phyloP scores from a whole-genome alignment of 2,329 filamentous ascomycete species.

The Ophiostoma tasmaniense region DNA sequence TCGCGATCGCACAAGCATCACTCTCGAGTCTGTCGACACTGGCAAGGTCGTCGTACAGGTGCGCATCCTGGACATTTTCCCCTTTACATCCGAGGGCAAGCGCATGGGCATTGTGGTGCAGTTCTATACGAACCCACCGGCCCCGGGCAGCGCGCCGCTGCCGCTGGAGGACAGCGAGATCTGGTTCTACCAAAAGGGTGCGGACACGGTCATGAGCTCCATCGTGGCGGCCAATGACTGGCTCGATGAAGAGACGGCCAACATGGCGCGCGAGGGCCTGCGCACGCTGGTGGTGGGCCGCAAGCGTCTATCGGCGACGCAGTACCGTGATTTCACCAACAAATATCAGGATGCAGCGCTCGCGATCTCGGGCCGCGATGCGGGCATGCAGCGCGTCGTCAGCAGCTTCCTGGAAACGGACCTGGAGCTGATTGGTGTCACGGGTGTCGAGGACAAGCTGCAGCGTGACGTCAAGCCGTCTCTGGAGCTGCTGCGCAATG shows the following conservation, averaged over 20 bases:
- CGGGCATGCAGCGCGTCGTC: conserved; percentile 71
- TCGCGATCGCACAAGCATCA: conserved; percentile 80
- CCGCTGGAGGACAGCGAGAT: conserved; percentile 58
- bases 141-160: conserved; percentile 37
- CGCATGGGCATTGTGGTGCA: conserved; percentile 96
- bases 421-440: conserved; percentile 90
- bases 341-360: conserved; percentile 74
- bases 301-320: conserved; percentile 67
- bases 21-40: conserved; percentile 67
- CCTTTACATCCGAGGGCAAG: conserved; percentile 96
- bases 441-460: conserved; percentile 93
- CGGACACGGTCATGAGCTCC: conserved; percentile 94
- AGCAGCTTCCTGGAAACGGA: conserved; percentile 76
- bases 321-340: conserved; percentile 71
- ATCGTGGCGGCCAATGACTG: conserved; percentile 96
- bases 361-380: conserved; percentile 70
- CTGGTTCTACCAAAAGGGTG: conserved; percentile 98
- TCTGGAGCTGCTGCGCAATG: conserved; percentile 87
- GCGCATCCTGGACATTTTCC: conserved; percentile 86
- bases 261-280: conserved; percentile 95
- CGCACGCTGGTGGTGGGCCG: conserved; percentile 92
- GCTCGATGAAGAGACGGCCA: conserved; percentile 98
- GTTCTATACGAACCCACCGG: conserved; percentile 42
- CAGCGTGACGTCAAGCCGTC: conserved; percentile 94
- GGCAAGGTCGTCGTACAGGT: conserved; percentile 72